These are phyloP conservation scores for Salvia hispanica DNA, from an alignment of 257 asterid genomes.

Conservation along the genomic window DNA sequence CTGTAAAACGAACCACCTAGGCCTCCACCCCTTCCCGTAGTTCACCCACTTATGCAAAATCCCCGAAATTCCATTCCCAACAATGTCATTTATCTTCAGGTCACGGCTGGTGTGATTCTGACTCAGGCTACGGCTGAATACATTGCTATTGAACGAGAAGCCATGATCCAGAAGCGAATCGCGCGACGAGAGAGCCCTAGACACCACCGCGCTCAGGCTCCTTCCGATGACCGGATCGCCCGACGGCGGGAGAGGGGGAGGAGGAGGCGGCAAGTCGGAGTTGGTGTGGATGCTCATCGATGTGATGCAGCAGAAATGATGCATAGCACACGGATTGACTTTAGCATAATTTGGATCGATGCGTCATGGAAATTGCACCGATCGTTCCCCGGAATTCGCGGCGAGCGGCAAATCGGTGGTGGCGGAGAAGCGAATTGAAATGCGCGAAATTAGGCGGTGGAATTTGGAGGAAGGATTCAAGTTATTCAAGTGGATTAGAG, in stretches of 20 bases:
- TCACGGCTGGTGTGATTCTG: slow-evolving; percentile 41
- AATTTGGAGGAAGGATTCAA: slow-evolving; percentile 2
- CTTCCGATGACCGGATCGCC: slow-evolving; percentile 35
- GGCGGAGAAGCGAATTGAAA: slow-evolving; percentile 4
- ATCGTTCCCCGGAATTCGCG: slow-evolving; percentile 22
- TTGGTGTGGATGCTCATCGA: slow-evolving; percentile 39
- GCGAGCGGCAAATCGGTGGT: not conserved
- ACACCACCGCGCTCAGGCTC: slow-evolving; percentile 24
- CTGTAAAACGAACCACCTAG: slow-evolving; percentile 94
- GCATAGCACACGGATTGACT: slow-evolving; percentile 38
- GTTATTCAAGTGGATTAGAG: not conserved
- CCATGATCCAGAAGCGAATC: slow-evolving; percentile 34
- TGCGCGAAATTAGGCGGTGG: not conserved
- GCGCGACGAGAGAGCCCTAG: slow-evolving; percentile 43
- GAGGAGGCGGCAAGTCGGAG: slow-evolving; percentile 36
- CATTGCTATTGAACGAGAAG: not conserved
- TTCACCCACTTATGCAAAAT: slow-evolving; percentile 92
- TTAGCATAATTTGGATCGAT: slow-evolving; percentile 28
- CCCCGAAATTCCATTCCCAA: slow-evolving; percentile 87
- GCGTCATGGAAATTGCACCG: slow-evolving; percentile 6
- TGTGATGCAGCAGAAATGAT: slow-evolving; percentile 47
- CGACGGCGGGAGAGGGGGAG: slow-evolving; percentile 17
- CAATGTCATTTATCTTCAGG: slow-evolving; percentile 80
- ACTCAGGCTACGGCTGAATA: slow-evolving; percentile 31
- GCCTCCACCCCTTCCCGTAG: slow-evolving; percentile 98